Conservation (phyloP, 2,329 filamentous ascomycete genomes). For the Alternaria sp. region DNA sequence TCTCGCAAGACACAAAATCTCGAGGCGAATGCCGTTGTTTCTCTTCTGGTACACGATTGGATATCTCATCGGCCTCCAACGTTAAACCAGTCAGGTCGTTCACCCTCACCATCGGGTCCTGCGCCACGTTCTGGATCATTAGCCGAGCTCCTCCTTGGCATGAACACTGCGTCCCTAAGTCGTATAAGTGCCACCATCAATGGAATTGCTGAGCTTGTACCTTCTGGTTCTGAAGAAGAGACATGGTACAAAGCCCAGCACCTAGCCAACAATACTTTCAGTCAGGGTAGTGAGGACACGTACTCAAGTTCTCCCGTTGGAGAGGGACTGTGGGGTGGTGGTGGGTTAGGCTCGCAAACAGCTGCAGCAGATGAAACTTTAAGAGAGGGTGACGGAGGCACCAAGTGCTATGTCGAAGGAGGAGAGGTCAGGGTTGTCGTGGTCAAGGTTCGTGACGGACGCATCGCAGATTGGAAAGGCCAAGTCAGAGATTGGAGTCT, state of each 20-base stretch:
- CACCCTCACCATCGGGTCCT: constrained; percentile 67
- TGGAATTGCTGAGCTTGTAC: constrained; percentile 79
- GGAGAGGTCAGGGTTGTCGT: constrained; percentile 88
- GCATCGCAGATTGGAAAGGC: constrained; percentile 96
- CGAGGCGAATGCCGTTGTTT: constrained; percentile 83
- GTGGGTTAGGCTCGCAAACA: constrained; percentile 51
- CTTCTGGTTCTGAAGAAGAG: constrained; percentile 80
- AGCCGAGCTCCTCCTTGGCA: constrained; percentile 82
- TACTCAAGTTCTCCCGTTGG: constrained; percentile 44
- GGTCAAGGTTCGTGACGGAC: constrained; percentile 82
- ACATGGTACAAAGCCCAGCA: constrained; percentile 83
- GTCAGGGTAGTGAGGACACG: constrained; percentile 45
- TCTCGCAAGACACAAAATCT: constrained; percentile 86
- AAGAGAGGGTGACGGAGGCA: constrained; percentile 55
- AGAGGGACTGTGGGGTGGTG: constrained; percentile 57
- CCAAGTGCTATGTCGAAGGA: constrained; percentile 76
- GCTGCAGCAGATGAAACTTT: constrained; percentile 53
- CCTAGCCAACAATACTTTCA: constrained; percentile 91
- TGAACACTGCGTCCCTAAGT: constrained; percentile 88
- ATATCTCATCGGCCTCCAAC: constrained; percentile 90
- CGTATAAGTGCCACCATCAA: constrained; percentile 94
- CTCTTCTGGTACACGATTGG: constrained; percentile 97
- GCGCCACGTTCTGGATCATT: constrained; percentile 70
- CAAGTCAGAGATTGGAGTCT: constrained; percentile 78
- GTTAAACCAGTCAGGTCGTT: constrained; percentile 60